Base-by-base conservation (phyloP, 495 filamentous ascomycete species). In the Choiromyces venosus region DNA sequence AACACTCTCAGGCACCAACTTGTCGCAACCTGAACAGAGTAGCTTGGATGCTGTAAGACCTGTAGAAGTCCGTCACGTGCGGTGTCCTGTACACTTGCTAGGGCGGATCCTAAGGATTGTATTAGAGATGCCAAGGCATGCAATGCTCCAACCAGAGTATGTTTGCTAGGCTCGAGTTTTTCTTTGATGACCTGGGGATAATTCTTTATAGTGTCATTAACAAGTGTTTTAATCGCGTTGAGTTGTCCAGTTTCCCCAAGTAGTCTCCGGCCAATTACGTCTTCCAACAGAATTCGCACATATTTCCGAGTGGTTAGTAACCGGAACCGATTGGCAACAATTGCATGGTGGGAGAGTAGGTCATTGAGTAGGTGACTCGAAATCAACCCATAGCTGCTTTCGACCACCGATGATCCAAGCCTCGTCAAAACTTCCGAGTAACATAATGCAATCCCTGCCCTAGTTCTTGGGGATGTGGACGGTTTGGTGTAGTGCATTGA, bases 121-220 rank as follows among this genome's bases (percentile, higher is more conserved):
- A 97, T 91, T 52, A 98, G 83, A 2, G 93, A 91, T 0, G 91
- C 86, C 16, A 98, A 83, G 10, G 93, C 91, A 78, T 92, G 92
- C 37, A 99, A 83, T 29, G 93, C 86, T 46, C 90, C 91, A 38
- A 90, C 89, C 52, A 99, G 82, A 2, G 91, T 89, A 78, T 96
- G 90, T 79, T 99, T 99, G 71, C 87, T 89, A 29, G 96, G 95
- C 77, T 97, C 94, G 0, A 92, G 89, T 66, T 91, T 89, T 78
- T 99, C 95, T 82, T 96, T 96, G 67, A 98, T 84, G 18, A 91
- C 91, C 80, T 97, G 93, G 2, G 95, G 96, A 68, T 95, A 98
- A 78, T 98, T 95, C 82, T 96, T 98, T 64, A 98, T 86, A 65
- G 96, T 86, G 73, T 92, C 89, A 80, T 97, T 97, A 78, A 97